phyloP scores from a whole-genome alignment of 2,329 filamentous ascomycete genomes.

The Neofusicoccum parvum region DNA sequence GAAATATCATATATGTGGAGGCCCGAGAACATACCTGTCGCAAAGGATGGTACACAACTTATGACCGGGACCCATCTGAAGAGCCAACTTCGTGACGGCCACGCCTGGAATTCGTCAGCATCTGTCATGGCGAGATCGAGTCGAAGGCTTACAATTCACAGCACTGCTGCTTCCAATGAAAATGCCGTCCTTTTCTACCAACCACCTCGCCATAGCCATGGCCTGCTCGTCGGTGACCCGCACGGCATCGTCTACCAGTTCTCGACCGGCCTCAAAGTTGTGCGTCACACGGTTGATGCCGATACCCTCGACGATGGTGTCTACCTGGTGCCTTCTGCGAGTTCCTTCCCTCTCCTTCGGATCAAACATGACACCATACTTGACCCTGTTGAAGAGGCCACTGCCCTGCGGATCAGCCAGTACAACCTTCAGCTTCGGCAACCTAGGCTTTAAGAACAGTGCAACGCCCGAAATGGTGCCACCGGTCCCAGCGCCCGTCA shows the following conservation, averaged over 20 bases:
- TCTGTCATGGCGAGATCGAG: neutral
- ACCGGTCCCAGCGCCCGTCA: slow-evolving; percentile 91
- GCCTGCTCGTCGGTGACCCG: slow-evolving; percentile 88
- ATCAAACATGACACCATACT: slow-evolving; percentile 95
- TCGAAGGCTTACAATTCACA: slow-evolving; percentile 74
- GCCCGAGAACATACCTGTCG: slow-evolving; percentile 53
- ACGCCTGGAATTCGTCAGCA: slow-evolving; percentile 46
- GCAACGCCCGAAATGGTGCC: slow-evolving; percentile 90
- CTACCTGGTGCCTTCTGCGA: slow-evolving; percentile 83
- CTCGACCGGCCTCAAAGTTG: slow-evolving; percentile 86
- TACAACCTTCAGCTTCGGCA: slow-evolving; percentile 69
- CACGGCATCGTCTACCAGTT: slow-evolving; percentile 87
- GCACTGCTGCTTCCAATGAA: slow-evolving; percentile 93
- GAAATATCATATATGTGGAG: neutral
- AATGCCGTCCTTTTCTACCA: slow-evolving; percentile 93
- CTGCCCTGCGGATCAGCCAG: slow-evolving; percentile 94
- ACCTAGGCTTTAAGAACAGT: slow-evolving; percentile 73
- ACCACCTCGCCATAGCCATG: slow-evolving; percentile 89
- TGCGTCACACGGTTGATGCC: slow-evolving; percentile 92
- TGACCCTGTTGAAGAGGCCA: slow-evolving; percentile 88
- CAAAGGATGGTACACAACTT: slow-evolving; percentile 81
- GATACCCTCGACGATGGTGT: slow-evolving; percentile 94
- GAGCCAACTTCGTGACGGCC: slow-evolving; percentile 70
- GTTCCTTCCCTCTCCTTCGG: slow-evolving; percentile 88
- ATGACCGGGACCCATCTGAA: slow-evolving; percentile 62